These are phyloP conservation scores for Yarrowia divulgata DNA, from an alignment of 805 yeast species.

Conservation along the genomic window DNA sequence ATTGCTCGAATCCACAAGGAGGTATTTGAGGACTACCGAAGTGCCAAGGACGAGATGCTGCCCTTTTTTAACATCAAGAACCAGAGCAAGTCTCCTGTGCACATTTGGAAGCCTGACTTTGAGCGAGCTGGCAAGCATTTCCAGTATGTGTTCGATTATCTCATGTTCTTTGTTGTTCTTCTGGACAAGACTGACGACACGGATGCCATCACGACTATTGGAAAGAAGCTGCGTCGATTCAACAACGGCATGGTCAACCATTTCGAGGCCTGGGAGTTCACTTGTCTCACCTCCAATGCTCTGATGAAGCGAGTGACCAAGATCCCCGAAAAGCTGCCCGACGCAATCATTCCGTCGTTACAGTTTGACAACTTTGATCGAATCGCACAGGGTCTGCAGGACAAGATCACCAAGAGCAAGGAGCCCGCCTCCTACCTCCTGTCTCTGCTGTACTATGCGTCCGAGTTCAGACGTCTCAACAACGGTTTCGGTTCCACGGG, in stretches of 20 bases:
- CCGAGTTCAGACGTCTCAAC: conserved; percentile 72
- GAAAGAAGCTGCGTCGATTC: conserved; percentile 77
- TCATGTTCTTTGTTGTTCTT: conserved; percentile 66
- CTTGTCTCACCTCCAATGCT: conserved; percentile 61
- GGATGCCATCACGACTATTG: conserved; percentile 63
- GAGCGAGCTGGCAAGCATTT: conserved; percentile 96
- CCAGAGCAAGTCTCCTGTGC: conserved; percentile 67
- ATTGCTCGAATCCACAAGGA: conserved; percentile 68
- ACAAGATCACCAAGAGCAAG: conserved; percentile 52
- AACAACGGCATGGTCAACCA: conserved; percentile 77
- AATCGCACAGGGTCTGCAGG: conserved; percentile 51
- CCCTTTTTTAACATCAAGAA: conserved; percentile 69
- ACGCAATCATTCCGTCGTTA: conserved; percentile 57
- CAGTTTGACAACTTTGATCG: conserved; percentile 55
- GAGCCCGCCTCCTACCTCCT: conserved; percentile 42
- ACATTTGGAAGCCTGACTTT: conserved; percentile 90
- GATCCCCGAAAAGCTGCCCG: conserved; percentile 60
- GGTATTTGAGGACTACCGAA: conserved; percentile 59
- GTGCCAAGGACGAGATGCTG: conserved; percentile 71
- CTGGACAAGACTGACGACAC: conserved; percentile 63
- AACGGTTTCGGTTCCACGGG: conserved; percentile 81
- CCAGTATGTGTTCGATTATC: conserved; percentile 73
- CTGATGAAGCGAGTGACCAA: conserved; percentile 57
- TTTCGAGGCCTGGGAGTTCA: conserved; percentile 68
- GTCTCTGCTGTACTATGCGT: conserved; percentile 45